Base-by-base conservation (phyloP, 176 grass and related monocot genomes). In the Carex myosuroides region DNA sequence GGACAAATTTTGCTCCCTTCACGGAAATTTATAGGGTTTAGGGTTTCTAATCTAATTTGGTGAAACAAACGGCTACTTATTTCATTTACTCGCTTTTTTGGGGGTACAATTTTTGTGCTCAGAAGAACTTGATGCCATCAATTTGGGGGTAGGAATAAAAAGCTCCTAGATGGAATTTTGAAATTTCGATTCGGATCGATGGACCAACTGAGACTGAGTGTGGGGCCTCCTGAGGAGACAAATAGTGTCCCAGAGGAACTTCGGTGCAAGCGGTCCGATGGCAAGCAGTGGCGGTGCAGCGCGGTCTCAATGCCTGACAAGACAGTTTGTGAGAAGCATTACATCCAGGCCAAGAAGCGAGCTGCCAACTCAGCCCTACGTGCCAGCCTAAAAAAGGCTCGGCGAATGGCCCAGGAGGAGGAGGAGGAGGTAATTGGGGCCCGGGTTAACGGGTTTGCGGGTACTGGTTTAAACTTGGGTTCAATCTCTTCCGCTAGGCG, bases 261-360 rank as follows among this genome's bases (percentile, higher is more conserved):
- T 70, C 84, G 96, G 39, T 99, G 96, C 96, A 99, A 95, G 88
- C 90, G 96, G 73, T 99, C 96, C 26, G 96, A 99, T 82, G 96
- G 96, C 44, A 99, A 99, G 91, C 96, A 99, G 91, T 99, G 96
- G 96, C 88, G 96, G 33, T 99, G 96, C 91, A 93, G 88, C 83
- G 96, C 93, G 2, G 75, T 86, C 18, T 95, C 96, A 69, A 93
- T 99, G 93, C 93, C 93, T 53, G 96, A 90, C 85, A 98, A 98
- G 88, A 99, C 96, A 18, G 96, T 99, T 62, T 99, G 93, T 66
- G 86, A 99, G 86, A 99, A 99, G 89, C 96, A 99, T 81, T 99
- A 95, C 86, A 88, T 99, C 81, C 96, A 99, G 90, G 91, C 96
- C 52, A 99, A 99, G 91, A 95, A 87, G 85, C 88, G 96, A 79